Evolutionary conservation across 192 early-diverging fungal genomes (phyloP).

Genomic region (Entomortierella parvispora): DNA sequence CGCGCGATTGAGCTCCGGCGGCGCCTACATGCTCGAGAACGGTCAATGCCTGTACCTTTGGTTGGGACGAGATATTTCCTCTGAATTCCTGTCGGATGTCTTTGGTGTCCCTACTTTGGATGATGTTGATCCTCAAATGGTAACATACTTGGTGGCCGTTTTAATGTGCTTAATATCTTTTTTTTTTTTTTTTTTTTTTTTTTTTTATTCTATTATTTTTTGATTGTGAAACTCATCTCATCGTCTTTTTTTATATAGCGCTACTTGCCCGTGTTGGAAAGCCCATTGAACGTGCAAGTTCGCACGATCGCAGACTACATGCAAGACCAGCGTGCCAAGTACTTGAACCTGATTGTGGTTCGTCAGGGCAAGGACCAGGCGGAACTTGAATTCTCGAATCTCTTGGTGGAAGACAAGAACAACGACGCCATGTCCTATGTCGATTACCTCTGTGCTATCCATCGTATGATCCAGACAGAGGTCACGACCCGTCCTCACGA

Average conservation of each 20-base stretch:
- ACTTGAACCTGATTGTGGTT: constrained; percentile 76
- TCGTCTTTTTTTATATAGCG: constrained; percentile 53
- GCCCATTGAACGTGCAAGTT: constrained; percentile 60
- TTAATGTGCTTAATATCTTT: neutral
- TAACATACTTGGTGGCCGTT: constrained; percentile 33
- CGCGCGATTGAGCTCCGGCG: constrained; percentile 75
- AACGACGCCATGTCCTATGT: constrained; percentile 91
- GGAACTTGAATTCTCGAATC: constrained; percentile 82
- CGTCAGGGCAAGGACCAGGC: constrained; percentile 86
- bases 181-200: neutral
- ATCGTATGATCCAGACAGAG: constrained; percentile 86
- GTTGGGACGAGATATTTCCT: constrained; percentile 79
- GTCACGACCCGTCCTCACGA: constrained; percentile 51
- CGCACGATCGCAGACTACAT: constrained; percentile 72
- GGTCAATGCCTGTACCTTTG: constrained; percentile 83
- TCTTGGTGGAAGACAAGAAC: constrained; percentile 91
- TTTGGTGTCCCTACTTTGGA: constrained; percentile 85
- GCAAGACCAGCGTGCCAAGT: constrained; percentile 70
- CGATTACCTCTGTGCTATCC: constrained; percentile 89
- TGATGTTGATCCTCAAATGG: constrained; percentile 73
- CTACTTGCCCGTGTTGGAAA: constrained; percentile 75
- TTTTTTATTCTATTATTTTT: neutral
- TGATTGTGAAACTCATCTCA: neutral
- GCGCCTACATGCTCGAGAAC: constrained; percentile 90
- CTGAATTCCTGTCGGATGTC: constrained; percentile 73